These are phyloP conservation scores for Phylloporus arenicola DNA, from an alignment of 768 basidiomycete genomes.

Conservation along the genomic window DNA sequence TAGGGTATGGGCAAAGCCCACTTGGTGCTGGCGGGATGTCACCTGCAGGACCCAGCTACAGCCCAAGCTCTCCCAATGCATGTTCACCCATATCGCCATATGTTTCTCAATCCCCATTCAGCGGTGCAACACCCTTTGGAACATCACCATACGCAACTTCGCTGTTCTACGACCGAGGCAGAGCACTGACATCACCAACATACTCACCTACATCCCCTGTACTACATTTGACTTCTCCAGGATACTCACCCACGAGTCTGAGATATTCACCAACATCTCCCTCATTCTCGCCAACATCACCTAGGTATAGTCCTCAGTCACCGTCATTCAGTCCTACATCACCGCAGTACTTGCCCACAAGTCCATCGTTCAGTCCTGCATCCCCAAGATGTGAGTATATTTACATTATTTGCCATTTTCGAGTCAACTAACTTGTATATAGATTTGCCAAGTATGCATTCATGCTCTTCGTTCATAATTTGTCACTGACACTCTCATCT, in stretches of 20 bases:
- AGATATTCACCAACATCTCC: conserved; percentile 84
- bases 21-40: conserved; percentile 83
- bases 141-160: conserved; percentile 79
- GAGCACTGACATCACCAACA: conserved; percentile 69
- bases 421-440: conserved; percentile 3
- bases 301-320: conserved; percentile 82
- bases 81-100: conserved; percentile 91
- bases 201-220: conserved; percentile 88
- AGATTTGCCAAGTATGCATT: conserved; percentile 78
- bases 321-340: conserved; percentile 90
- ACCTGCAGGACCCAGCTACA: conserved; percentile 82
- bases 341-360: conserved; percentile 83
- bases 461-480: conserved; percentile 2
- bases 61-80: conserved; percentile 84
- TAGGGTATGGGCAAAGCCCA: conserved; percentile 83
- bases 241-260: conserved; percentile 63
- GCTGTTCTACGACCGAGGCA: conserved; percentile 69
- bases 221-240: conserved; percentile 76
- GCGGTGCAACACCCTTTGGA: conserved; percentile 75
- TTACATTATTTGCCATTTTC: background rate
- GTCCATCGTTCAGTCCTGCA: conserved; percentile 88
- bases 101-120: conserved; percentile 78
- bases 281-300: conserved; percentile 81
- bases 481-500: conserved; percentile 21
- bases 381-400: conserved; percentile 75